Conservation (phyloP, 2,329 filamentous ascomycete genomes). For the Stagonosporopsis rhizophila region DNA sequence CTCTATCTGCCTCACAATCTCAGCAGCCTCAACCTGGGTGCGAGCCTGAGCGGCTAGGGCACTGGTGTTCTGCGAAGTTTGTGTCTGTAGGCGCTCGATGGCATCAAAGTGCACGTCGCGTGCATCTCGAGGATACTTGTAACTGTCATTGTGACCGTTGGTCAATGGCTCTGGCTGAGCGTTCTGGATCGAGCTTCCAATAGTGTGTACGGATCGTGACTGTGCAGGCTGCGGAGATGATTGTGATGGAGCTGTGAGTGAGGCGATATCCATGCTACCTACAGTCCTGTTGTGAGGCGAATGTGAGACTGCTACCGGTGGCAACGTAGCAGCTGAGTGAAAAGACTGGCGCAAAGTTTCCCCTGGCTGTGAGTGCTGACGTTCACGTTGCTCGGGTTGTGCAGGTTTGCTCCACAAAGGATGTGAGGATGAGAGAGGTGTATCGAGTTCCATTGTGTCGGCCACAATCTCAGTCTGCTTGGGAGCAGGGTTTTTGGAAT, state of each 20-base stretch:
- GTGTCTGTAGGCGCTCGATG: constrained; percentile 56
- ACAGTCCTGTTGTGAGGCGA: constrained; percentile 19
- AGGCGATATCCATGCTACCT: background rate
- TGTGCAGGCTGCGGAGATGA: constrained; percentile 23
- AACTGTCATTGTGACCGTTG: constrained; percentile 29
- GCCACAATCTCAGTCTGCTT: constrained; percentile 11
- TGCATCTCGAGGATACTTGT: constrained; percentile 39
- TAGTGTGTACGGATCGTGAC: constrained; percentile 22
- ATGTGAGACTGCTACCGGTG: constrained; percentile 24
- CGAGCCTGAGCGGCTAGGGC: constrained; percentile 44
- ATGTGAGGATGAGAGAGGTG: constrained; percentile 16
- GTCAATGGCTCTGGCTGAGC: constrained; percentile 25
- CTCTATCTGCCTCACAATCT: constrained; percentile 38
- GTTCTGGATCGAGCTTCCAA: constrained; percentile 21
- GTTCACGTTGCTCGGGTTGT: constrained; percentile 25
- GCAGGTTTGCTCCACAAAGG: constrained; percentile 27
- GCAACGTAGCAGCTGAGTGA: constrained; percentile 1
- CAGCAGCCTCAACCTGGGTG: constrained; percentile 39
- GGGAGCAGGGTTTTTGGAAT: constrained; percentile 28
- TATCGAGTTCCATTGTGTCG: constrained; percentile 42
- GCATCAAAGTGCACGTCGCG: constrained; percentile 48
- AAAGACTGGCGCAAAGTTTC: constrained; percentile 30
- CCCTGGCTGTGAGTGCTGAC: constrained; percentile 26
- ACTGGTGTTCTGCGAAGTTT: constrained; percentile 56
- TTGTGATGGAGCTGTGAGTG: background rate